Evolutionary conservation across 768 basidiomycete genomes (phyloP), one percentile per base, ranked within the genome.

Genomic region (Leccinum uliginosum): DNA sequence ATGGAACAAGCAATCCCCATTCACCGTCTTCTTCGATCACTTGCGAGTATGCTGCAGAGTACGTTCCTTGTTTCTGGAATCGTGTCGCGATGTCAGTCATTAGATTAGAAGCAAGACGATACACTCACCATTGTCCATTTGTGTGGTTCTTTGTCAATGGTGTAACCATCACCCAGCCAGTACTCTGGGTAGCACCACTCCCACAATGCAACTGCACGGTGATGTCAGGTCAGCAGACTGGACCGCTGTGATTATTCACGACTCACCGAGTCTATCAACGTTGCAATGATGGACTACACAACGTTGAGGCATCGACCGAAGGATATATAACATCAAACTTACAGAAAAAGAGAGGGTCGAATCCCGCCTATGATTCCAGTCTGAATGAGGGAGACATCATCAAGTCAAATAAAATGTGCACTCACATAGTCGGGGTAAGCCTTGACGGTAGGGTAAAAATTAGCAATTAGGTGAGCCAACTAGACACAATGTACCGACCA

Each of bases 171-270:
- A n/a, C 52, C 61, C 70, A 71, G 63, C 68, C 69, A 69, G 29
- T 68, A 69, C 7, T 65, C 54, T 4, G 54, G 49, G 54, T 70
- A 70, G 48, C 60, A 67, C 65, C 70, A 70, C n/a, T 70, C 68
- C 68, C 69, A 70, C 51, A 70, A 45, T 14, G 69, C 69, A 26
- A 59, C 68, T 67, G 35, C 3, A 14, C 19, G 30, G 21, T 15
- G 19, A 17, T 23, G n/a, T 47, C 34, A 14, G 35, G 19, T 55
- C 7, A 66, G 38, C 27, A 26, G 6, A 10, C 26, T 14, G 15
- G 34, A 34, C 26, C 27, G 23, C 24, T 15, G 21, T n/a, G 1
- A 12, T 30, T 11, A 12, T 30, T 30, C 10, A 30, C 30, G 11
- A 30, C 10, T 11, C 30, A 30, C 4, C 30, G 30, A 30, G 30